Base-by-base conservation (phyloP, 176 grass and related monocot genomes). In the Lolium multiflorum region DNA sequence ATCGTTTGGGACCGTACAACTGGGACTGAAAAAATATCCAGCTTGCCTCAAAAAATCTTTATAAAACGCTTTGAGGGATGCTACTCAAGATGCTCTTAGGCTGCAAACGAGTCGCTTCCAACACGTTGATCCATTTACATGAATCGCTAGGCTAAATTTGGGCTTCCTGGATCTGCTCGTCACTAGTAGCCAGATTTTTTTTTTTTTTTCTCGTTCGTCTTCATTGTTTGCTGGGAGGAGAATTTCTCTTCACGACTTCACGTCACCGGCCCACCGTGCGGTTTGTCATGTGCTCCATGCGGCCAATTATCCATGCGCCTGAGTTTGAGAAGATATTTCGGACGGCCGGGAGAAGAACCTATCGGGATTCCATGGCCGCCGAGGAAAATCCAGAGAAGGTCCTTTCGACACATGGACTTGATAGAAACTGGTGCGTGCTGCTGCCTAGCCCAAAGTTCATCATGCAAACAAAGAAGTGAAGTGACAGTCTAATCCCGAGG, bases 301-400 rank as follows among this genome's bases (percentile, higher is more conserved):
- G 13, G 52, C 10, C 59, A 5, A 57, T 57, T 6, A 57, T 57
- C 18, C 6, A 60, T 17, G 67, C 2, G 12, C 20, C 7, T 22
- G 59, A 10, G 28, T 44, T 43, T 5, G 31, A 20, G 60, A 13
- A 81, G 78, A 81, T 81, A 81, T 50, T 65, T 80, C 1, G 17
- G 59, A 25, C 2, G 8, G 31, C 31, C 31, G 31, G 31, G 31
- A 35, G 55, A 39, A 61, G 2, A 13, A 62, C 10, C 22, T 12
- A 3, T 62, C 21, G 16, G 1, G 20, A 15, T 2, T 35, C 73
- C 41, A 9, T 13, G 14, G 24, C 44, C 24, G 60, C 5, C 26
- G 47, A 7, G 24, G 11, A 58, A 81, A 81, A 49, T 3, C 70
- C 20, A n/a, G 13, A 13, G 31, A 81, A 64, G 25, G 41, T 12